Conservation (phyloP, 2,329 filamentous ascomycete species). For the Phialophora macrospora region DNA sequence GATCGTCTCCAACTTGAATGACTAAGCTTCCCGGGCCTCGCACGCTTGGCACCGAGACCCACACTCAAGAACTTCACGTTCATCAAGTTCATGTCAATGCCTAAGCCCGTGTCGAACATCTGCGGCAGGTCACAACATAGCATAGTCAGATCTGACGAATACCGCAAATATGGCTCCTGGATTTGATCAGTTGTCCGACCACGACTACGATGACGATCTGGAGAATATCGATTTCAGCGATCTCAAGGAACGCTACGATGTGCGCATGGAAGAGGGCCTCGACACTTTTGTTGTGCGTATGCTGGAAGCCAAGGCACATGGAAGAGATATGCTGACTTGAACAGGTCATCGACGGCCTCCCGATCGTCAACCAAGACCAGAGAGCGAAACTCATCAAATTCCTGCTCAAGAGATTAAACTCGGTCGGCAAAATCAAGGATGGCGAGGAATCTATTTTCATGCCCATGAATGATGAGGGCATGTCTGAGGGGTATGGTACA, state of each 20-base stretch:
- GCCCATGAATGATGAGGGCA: constrained; percentile 86
- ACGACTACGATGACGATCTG: constrained; percentile 87
- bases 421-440: constrained; percentile 71
- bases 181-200: constrained; percentile 90
- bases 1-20: constrained; percentile 11
- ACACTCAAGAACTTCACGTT: constrained; percentile 2
- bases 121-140: not conserved
- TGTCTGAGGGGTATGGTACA: constrained; percentile 75
- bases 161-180: constrained; percentile 81
- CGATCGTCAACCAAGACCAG: constrained; percentile 84
- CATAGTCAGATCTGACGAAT: not conserved
- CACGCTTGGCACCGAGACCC: not conserved
- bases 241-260: constrained; percentile 90
- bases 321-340: constrained; percentile 16
- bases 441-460: constrained; percentile 89
- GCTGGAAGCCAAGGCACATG: not conserved
- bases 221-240: constrained; percentile 94
- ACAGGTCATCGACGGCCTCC: constrained; percentile 85
- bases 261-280: constrained; percentile 92
- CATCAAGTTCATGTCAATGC: not conserved
- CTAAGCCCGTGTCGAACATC: not conserved
- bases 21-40: constrained; percentile 4
- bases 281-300: constrained; percentile 76
- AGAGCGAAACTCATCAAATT: constrained; percentile 96
- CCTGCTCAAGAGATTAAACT: constrained; percentile 87